Base-by-base conservation (phyloP, 129 eudicot genomes). In the carrot (Daucus carota) region DNA sequence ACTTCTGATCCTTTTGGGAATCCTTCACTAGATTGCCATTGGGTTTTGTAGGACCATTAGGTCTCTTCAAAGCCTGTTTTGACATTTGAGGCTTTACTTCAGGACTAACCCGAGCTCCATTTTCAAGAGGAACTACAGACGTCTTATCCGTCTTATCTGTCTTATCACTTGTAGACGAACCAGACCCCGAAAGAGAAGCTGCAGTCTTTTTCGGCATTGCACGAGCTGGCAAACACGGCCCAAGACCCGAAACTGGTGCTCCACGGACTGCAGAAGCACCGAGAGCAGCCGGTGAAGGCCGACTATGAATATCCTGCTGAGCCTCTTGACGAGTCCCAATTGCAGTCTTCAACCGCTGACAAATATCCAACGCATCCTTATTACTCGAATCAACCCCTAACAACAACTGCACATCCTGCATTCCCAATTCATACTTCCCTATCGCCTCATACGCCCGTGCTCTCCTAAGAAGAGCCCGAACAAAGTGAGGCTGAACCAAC, bases 191-290 rank as follows among this genome's bases (percentile, higher is more conserved):
- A 22, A 75, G 74, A 1, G 89, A 31, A 47, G 80, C 42, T 18
- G 81, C 84, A 7, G 86, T 78, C 78, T 94, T 94, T 83, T 94
- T 94, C 15, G 89, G 84, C 47, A 82, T 87, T 1, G 98, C 89
- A 11, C 93, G 85, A 59, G 97, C 89, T 0, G 97, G 97, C 80
- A 94, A 80, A 81, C 98, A 88, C 20, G 97, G 98, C 22, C 98
- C 98, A 67, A 91, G 90, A 12, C 98, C 97, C 4, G 83, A 80
- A 85, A 93, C 78, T 2, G 98, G 93, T 5, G 98, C 98, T 38
- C 97, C 98, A 24, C 97, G 87, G 47, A 91, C 90, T 0, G 98
- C 98, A 73, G 98, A 94, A 73, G 98, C 98, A 40, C 98, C 98
- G 34, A 94, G 87, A 32, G 98, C 98, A 4, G 98, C 98, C 3